Conservation (phyloP, 1,139 yeast genomes). For the Kluyveromyces sp. region DNA sequence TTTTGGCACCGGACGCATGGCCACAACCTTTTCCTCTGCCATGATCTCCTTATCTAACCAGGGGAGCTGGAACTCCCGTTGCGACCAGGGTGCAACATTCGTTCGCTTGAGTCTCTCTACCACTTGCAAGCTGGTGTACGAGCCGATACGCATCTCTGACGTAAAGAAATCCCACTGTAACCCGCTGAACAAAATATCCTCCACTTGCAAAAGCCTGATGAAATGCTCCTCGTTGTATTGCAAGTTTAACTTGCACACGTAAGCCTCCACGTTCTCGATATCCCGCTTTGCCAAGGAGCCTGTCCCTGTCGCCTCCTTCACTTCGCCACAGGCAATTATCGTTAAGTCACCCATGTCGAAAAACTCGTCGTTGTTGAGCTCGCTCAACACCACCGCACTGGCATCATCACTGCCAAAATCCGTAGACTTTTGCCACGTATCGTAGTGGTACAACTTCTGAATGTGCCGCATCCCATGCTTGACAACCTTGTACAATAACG, state of each 20-base stretch:
- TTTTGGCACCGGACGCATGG: too few species aligned
- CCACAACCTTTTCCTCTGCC: too few species aligned
- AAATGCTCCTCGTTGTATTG: slow-evolving; percentile 1
- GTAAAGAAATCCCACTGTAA: slow-evolving; percentile 1
- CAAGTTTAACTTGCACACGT: background rate
- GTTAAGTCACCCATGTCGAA: slow-evolving; percentile 3
- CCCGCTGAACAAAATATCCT: slow-evolving; percentile 1
- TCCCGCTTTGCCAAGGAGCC: background rate
- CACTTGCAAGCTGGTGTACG: background rate
- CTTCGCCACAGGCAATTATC: slow-evolving; percentile 3
- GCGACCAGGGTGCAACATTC: background rate
- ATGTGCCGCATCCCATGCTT: slow-evolving; percentile 3
- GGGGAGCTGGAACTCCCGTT: background rate
- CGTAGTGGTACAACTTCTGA: background rate
- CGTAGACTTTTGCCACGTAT: background rate
- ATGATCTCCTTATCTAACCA: slow-evolving; percentile 1
- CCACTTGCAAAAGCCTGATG: background rate
- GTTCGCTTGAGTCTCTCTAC: background rate
- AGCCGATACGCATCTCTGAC: background rate
- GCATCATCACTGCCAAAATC: background rate
- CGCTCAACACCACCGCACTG: background rate
- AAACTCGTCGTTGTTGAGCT: background rate
- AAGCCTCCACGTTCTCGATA: slow-evolving; percentile 1
- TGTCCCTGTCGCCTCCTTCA: background rate
- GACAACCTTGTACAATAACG: background rate